These are phyloP conservation scores for Haematococcus sp. DNA, from an alignment of 139 green algal species.

Conservation along the genomic window DNA sequence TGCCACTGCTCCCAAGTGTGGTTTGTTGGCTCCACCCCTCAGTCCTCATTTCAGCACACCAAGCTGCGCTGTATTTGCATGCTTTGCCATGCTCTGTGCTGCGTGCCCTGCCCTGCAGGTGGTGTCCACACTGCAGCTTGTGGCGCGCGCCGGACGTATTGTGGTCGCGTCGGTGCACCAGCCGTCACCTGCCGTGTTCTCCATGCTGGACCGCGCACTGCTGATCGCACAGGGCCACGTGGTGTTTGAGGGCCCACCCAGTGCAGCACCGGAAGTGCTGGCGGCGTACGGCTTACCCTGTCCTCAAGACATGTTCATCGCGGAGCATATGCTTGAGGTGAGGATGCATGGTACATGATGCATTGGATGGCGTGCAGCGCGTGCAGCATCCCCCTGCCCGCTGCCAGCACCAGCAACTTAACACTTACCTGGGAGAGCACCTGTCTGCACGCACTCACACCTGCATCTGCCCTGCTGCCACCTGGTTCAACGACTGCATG, in stretches of 20 bases:
- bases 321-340: conserved; percentile 50
- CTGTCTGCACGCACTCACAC: no score
- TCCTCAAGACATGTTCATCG: conserved; percentile 25
- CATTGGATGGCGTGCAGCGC: no score
- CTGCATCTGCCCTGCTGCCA: no score
- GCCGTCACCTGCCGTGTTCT: conserved; percentile 68
- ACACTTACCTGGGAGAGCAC: no score
- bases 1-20: no score
- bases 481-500: no score
- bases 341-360: background rate
- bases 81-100: no score
- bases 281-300: conserved; percentile 28
- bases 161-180: conserved; percentile 81
- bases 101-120: conserved; percentile 60
- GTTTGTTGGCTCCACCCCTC: no score
- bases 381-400: no score
- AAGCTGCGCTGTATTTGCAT: no score
- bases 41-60: no score
- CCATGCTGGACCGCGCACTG: conserved; percentile 27
- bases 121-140: conserved; percentile 35
- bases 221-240: conserved; percentile 61
- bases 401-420: no score
- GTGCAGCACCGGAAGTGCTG: conserved; percentile 28
- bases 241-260: conserved; percentile 50
- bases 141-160: conserved; percentile 41